These are phyloP conservation scores for Monilinia fructigena DNA, from an alignment of 2,329 filamentous ascomycete species.

Conservation along the genomic window DNA sequence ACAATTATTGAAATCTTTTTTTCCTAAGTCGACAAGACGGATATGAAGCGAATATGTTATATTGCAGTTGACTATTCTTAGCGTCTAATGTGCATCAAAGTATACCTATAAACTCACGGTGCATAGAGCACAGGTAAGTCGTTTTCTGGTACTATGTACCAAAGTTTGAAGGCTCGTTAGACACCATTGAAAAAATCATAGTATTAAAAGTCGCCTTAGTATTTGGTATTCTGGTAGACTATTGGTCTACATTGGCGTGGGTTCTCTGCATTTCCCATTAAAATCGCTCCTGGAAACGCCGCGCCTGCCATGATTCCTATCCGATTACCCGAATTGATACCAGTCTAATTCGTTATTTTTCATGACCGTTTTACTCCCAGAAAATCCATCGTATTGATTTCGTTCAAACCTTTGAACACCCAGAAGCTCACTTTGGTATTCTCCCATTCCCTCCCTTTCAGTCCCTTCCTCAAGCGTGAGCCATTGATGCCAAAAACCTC, in stretches of 20 bases:
- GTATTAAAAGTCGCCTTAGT: not conserved
- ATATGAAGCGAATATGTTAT: too few species aligned
- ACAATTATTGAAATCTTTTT: too few species aligned
- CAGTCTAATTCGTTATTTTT: not conserved
- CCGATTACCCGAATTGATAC: not conserved
- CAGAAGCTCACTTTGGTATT: not conserved
- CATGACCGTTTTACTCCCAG: not conserved
- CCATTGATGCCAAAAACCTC: slow-evolving; percentile 34
- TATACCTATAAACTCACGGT: too few species aligned
- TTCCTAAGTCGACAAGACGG: too few species aligned
- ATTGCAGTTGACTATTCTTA: too few species aligned
- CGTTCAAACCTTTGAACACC: not conserved
- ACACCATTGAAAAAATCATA: not conserved
- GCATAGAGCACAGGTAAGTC: not conserved
- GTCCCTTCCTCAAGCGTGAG: slow-evolving; percentile 28
- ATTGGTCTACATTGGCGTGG: not conserved
- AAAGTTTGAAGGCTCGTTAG: not conserved
- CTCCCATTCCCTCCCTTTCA: not conserved
- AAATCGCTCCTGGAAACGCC: slow-evolving; percentile 8
- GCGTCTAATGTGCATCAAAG: too few species aligned
- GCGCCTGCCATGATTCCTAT: not conserved
- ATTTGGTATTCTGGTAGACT: not conserved
- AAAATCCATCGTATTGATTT: not conserved
- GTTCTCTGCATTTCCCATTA: not conserved
- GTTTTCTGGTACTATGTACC: not conserved